Evolutionary conservation across 495 filamentous ascomycete species (phyloP), one percentile per base, ranked within the genome.

Genomic region (Parathielavia hyrcaniae): DNA sequence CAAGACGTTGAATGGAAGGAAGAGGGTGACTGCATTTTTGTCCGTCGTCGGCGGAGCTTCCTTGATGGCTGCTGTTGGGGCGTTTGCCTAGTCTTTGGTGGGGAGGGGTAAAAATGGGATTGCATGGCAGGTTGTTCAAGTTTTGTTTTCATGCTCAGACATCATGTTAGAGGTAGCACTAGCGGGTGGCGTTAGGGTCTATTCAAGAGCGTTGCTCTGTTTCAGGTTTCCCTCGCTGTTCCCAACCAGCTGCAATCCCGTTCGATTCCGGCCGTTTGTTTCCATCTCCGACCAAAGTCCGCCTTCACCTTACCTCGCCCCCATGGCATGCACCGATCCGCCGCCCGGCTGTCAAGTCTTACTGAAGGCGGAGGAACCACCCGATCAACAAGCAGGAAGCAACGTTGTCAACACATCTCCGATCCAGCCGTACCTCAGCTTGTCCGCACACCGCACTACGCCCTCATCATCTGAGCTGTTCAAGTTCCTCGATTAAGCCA

Each of bases 51-150:
- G 77, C 4, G 92, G 92, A 0, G 88, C 89, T 10, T 70, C 78
- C 40, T 72, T 95, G 46, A 97, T 97, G 92, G 85, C 90, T 43
- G 73, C 90, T 35, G 90, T 96, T 1, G 92, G 92, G 10, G 92
- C 90, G 38, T 95, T 90, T 80, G 91, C 91, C 41, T 96, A 45
- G 55, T 13, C 6, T 19, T 7, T 39, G 49, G 16, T 49, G 30
- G n/a, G 23, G 4, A 10, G 23, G 11, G 14, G 6, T 32, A 10
- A 14, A 9, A 5, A 26, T 17, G 16, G 23, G n/a, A n/a, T 20
- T 48, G 20, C 19, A 10, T 16, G 1, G 7, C 1, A 14, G 4
- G 14, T 20, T n/a, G 23, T 38, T 4, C 35, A 38, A 1, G 10
- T 30, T 8, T 11, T 38, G 13, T 14, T 5, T 35, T 11, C 35